These are phyloP conservation scores for Nidula microcarpa DNA, from an alignment of 768 basidiomycete species.

Conservation along the genomic window DNA sequence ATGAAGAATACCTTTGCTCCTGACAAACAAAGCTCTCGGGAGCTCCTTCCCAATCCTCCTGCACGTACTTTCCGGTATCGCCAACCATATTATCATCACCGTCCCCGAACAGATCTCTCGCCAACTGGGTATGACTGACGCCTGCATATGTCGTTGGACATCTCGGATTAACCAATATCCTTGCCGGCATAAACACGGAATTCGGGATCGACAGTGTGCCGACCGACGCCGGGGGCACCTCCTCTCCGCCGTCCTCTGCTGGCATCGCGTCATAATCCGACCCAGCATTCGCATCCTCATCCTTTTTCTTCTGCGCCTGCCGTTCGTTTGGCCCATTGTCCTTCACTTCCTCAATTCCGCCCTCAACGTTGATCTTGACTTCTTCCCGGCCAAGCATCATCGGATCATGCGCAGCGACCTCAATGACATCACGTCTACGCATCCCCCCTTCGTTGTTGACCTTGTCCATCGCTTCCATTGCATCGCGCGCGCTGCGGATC, in stretches of 20 bases:
- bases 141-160: slow-evolving; percentile 99
- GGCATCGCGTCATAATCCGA: slow-evolving; percentile 90
- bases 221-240: slow-evolving; percentile 32
- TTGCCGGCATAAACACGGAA: slow-evolving; percentile 80
- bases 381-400: slow-evolving; percentile 28
- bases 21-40: slow-evolving; percentile 99
- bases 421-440: slow-evolving; percentile 25
- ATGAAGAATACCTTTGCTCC: slow-evolving; percentile 68
- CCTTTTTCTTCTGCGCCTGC: slow-evolving; percentile 30
- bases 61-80: slow-evolving; percentile 66
- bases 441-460: slow-evolving; percentile 29
- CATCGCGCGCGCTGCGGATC: slow-evolving; percentile 82
- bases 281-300: slow-evolving; percentile 79
- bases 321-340: slow-evolving; percentile 23
- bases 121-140: slow-evolving; percentile 92
- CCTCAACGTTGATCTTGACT: slow-evolving; percentile 27
- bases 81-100: slow-evolving; percentile 56
- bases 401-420: slow-evolving; percentile 30
- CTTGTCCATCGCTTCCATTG: slow-evolving; percentile 55
- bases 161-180: slow-evolving; percentile 93
- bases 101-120: slow-evolving; percentile 89
- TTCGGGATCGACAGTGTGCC: slow-evolving; percentile 72
- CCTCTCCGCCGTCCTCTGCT: slow-evolving; percentile 50
- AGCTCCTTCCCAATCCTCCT: slow-evolving; percentile 95
- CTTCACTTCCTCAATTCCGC: slow-evolving; percentile 28